Evolutionary conservation across 2,329 filamentous ascomycete genomes (phyloP), one percentile per base, ranked within the genome.

Genomic region (Clathrospora elynae): DNA sequence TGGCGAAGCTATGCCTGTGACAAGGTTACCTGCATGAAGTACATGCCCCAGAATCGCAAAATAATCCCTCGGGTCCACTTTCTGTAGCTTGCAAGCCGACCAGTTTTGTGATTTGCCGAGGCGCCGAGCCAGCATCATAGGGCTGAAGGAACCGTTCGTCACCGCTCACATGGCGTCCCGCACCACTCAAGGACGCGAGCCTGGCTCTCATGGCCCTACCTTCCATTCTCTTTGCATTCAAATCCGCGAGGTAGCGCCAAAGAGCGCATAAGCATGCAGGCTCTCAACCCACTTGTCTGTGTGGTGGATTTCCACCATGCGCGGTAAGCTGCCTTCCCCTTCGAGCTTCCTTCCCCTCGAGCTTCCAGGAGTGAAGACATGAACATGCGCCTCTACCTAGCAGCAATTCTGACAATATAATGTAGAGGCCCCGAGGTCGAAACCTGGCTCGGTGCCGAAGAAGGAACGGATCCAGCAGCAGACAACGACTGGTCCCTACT

Each of bases 401-500:
- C n/a, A n/a, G n/a, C n/a, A n/a, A n/a, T n/a, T n/a, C n/a, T n/a
- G n/a, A n/a, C n/a, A n/a, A n/a, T n/a, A n/a, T n/a, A n/a, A n/a
- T 46, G 6, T 55, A 84, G 84, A 67, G 93, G 93, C 6, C 93
- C 93, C 20, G 93, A 99, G 74, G 87, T 97, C 42, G 91, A 97
- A 75, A 82, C 80, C 61, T 97, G 92, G 88, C 89, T 96, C 66
- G 90, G 90, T 49, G 82, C 74, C 22, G 75, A 85, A 13, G 84
- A 91, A 57, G 87, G 84, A 39, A 77, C 75, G 45, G 90, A 96
- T 71, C 90, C 92, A 8, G 87, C 87, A 3, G 77, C 73, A 31
- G 87, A 91, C 46, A 92, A 95, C 73, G 89, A 93, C 66, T 99
- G 93, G 93, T 80, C 85, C 18, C 72, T 96, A 57, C 78, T 99